phyloP scores from a whole-genome alignment of 2,329 filamentous ascomycete species.

The Eurotiales sp. region DNA sequence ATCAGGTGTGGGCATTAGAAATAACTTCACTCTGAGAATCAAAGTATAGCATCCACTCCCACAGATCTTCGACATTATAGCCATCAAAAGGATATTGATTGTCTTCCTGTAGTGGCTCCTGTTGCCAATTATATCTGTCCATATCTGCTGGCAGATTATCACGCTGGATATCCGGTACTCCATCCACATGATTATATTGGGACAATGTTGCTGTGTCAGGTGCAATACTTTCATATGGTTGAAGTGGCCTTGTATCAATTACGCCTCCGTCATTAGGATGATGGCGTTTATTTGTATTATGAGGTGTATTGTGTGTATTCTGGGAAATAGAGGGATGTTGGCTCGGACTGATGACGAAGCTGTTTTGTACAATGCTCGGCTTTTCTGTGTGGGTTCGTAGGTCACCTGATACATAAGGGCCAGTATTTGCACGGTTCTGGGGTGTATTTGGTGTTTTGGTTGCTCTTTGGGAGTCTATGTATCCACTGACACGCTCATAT shows the following conservation, averaged over 20 bases:
- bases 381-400: neutral
- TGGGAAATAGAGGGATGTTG: neutral
- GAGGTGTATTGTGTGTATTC: neutral
- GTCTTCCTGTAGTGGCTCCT: slow-evolving; percentile 4
- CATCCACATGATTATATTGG: neutral
- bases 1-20: neutral
- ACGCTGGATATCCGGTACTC: neutral
- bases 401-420: neutral
- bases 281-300: neutral
- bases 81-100: slow-evolving; percentile 19
- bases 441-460: slow-evolving; percentile 2
- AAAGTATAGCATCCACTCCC: slow-evolving; percentile 23
- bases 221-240: neutral
- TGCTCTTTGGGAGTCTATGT: neutral
- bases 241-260: neutral
- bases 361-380: neutral
- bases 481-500: slow-evolving; percentile 5
- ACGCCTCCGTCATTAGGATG: neutral
- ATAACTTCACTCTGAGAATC: slow-evolving; percentile 14
- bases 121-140: slow-evolving; percentile 8
- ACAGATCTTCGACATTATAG: slow-evolving; percentile 22
- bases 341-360: neutral
- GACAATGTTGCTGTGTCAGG: neutral
- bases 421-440: neutral
- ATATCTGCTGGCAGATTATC: neutral